Evolutionary conservation across 1,284 basidiomycete genomes (phyloP).

Genomic region (Agroathelia rolfsii): DNA sequence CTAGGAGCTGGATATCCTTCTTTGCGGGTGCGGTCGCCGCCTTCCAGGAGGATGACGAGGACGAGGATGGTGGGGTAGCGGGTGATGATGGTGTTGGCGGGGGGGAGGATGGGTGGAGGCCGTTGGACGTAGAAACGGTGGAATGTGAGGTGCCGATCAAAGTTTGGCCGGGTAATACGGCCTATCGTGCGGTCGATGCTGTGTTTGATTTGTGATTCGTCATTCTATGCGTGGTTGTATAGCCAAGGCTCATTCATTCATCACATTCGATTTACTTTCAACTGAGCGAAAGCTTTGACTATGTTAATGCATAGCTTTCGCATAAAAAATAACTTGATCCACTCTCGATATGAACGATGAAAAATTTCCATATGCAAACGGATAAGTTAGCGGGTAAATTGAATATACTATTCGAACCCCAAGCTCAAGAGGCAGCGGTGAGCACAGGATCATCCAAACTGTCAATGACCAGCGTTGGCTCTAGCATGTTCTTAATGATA

Average conservation of each 20-base stretch:
- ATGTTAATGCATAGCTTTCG: too few species aligned
- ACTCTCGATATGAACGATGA: too few species aligned
- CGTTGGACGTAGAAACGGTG: slow-evolving; percentile 68
- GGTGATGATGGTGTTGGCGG: slow-evolving; percentile 40
- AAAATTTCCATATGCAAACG: too few species aligned
- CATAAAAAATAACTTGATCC: too few species aligned
- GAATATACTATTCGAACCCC: too few species aligned
- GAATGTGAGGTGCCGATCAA: slow-evolving; percentile 87
- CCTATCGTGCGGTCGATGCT: slow-evolving; percentile 71
- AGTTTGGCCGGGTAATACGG: slow-evolving; percentile 84
- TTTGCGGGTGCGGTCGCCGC: slow-evolving; percentile 46
- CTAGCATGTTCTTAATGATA: slow-evolving; percentile 42
- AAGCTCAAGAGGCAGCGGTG: too few species aligned
- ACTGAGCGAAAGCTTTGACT: too few species aligned
- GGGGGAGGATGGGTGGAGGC: slow-evolving; percentile 52
- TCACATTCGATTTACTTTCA: too few species aligned
- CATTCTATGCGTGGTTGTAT: neutral
- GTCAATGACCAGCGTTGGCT: slow-evolving; percentile 42
- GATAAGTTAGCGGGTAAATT: too few species aligned
- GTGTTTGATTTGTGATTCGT: slow-evolving; percentile 73
- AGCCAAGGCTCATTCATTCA: too few species aligned
- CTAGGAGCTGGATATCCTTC: slow-evolving; percentile 43
- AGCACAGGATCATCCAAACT: slow-evolving; percentile 36
- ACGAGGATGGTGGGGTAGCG: slow-evolving; percentile 25
- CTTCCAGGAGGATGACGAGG: slow-evolving; percentile 42